Conservation (phyloP, 352 stramenopile genomes). For the Pythium dissimile region DNA sequence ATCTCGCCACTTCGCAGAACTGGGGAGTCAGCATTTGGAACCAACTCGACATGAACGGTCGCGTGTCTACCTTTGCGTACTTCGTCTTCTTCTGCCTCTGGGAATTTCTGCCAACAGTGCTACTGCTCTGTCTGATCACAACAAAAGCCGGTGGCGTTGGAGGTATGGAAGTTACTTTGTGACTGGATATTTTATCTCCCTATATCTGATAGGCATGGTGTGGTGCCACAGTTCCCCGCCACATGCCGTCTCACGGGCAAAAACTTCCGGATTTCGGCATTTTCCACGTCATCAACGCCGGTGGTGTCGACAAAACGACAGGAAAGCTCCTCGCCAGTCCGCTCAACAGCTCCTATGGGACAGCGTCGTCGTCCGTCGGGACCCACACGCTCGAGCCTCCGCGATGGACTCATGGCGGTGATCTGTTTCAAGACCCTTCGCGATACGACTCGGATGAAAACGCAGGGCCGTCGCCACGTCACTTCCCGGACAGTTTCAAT, state of each 20-base stretch:
- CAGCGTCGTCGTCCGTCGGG: slow-evolving; percentile 29
- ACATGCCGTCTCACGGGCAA: slow-evolving; percentile 41
- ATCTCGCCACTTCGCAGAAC: slow-evolving; percentile 80
- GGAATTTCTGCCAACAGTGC: slow-evolving; percentile 80
- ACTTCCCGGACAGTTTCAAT: slow-evolving; percentile 64
- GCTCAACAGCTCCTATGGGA: slow-evolving; percentile 50
- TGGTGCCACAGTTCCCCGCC: slow-evolving; percentile 50
- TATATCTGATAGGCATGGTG: not conserved
- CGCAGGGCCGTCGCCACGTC: slow-evolving; percentile 43
- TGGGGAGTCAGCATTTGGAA: slow-evolving; percentile 87
- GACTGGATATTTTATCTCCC: not conserved
- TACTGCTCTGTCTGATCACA: slow-evolving; percentile 78
- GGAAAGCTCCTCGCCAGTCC: slow-evolving; percentile 65
- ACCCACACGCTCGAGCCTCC: slow-evolving; percentile 24
- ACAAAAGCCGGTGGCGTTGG: slow-evolving; percentile 78
- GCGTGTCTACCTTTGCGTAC: slow-evolving; percentile 71
- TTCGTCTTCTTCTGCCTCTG: slow-evolving; percentile 88
- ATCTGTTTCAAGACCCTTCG: slow-evolving; percentile 78
- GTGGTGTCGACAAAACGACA: slow-evolving; percentile 18
- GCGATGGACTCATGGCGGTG: slow-evolving; percentile 75
- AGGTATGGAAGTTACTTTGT: slow-evolving; percentile 27
- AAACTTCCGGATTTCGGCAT: slow-evolving; percentile 83
- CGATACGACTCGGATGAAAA: slow-evolving; percentile 85
- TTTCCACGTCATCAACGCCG: slow-evolving; percentile 84
- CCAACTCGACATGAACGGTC: slow-evolving; percentile 81